Evolutionary conservation across 1,284 basidiomycete species (phyloP), one percentile per base, ranked within the genome.

Genomic region (Cutaneotrichosporon sp.): DNA sequence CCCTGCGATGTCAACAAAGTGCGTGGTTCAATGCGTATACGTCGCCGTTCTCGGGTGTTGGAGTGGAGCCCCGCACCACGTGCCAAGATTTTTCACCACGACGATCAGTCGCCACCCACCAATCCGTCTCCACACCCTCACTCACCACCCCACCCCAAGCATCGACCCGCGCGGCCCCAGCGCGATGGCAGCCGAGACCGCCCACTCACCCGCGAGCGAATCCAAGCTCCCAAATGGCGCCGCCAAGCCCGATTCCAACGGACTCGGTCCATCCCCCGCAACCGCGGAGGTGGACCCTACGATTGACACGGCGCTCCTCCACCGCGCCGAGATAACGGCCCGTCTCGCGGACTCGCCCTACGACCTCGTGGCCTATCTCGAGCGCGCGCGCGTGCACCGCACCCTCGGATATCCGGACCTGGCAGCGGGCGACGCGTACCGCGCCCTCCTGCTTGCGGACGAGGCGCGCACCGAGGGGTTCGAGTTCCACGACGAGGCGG

Each of bases 321-420:
- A 42, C 3, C 47, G 47, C 47, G 27, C 25, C 25, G 27, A 25
- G 47, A 50, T 50, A 8, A 64, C 58, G 1, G 31, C 22, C 8
- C 46, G 46, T 14, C 53, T 64, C 2, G 25, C 24, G 34, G 36
- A 51, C 11, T 51, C 63, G 31, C 56, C 63, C 3, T 61, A 61
- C 34, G 63, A 64, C 42, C 31, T 54, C 2, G 13, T 61, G 18
- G 24, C 53, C 22, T 64, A 64, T 47, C 63, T 64, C 25, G 25
- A 25, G 22, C 59, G 63, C 27, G 49, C 47, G 18, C 11, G 5
- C 4, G 56, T 29, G 2, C 56, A 64, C 33, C 20, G 31, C 0
- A 25, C 25, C 9, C 59, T 64, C 1, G 43, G 43, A n/a, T 64
- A 61, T 24, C 56, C 59, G n/a, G 63, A 64, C 59, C 59, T 64